A percentile compares a stretch with the other conserved stretches of the same genome.
Conservation (phyloP, 2,329 filamentous ascomycete species). For the Cylindrodendrum hubeiense region DNA sequence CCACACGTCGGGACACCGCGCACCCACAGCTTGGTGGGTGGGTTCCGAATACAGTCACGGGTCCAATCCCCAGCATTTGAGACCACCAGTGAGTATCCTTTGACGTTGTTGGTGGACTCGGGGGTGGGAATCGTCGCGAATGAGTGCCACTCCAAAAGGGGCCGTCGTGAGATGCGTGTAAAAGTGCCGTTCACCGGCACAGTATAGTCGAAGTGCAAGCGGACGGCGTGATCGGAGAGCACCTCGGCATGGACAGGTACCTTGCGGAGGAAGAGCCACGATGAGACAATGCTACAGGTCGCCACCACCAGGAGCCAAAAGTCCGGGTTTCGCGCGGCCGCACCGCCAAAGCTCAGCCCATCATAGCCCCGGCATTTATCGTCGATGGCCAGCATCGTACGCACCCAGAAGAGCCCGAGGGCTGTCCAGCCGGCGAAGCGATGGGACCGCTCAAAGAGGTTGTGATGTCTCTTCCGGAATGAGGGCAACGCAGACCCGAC, state of each 20-base stretch:
- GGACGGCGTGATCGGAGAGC: slow-evolving; percentile 79
- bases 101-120: slow-evolving; percentile 42
- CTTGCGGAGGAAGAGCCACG: slow-evolving; percentile 79
- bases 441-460: slow-evolving; percentile 78
- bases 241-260: slow-evolving; percentile 74
- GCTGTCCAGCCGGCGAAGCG: slow-evolving; percentile 80
- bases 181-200: slow-evolving; percentile 63
- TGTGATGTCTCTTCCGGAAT: slow-evolving; percentile 73
- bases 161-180: slow-evolving; percentile 70
- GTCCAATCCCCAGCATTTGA: slow-evolving; percentile 85
- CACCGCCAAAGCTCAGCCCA: slow-evolving; percentile 49
- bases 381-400: slow-evolving; percentile 68
- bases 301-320: slow-evolving; percentile 78
- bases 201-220: slow-evolving; percentile 76
- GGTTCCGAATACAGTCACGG: slow-evolving; percentile 68
- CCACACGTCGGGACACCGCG: slow-evolving; percentile 76
- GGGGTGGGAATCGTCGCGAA: slow-evolving; percentile 80
- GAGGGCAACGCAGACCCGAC: slow-evolving; percentile 73
- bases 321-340: slow-evolving; percentile 54
- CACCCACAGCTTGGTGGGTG: slow-evolving; percentile 74
- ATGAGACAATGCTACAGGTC: slow-evolving; percentile 75
- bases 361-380: slow-evolving; percentile 53
- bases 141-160: slow-evolving; percentile 79
- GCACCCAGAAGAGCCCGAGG: slow-evolving; percentile 74
- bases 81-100: slow-evolving; percentile 75